Evolutionary conservation across 2,329 filamentous ascomycete genomes (phyloP).

Genomic region (Gremmenia infestans): DNA sequence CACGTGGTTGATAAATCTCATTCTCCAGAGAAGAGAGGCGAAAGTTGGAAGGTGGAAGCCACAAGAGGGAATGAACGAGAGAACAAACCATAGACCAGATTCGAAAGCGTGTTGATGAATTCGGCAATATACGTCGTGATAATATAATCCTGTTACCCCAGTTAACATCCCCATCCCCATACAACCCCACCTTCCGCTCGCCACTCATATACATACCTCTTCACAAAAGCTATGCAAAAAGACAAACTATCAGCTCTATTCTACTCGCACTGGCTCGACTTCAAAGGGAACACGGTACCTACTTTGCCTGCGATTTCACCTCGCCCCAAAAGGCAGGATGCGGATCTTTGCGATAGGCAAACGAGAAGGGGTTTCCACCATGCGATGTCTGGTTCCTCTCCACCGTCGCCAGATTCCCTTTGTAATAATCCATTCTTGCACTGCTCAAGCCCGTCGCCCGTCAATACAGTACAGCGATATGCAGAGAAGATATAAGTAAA

Average conservation of each 20-base stretch:
- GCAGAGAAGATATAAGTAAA: no score
- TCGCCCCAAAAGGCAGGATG: constrained; percentile 25
- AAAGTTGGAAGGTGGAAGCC: background rate
- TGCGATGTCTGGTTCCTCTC: background rate
- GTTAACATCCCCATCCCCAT: background rate
- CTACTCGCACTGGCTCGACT: background rate
- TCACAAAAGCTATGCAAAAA: constrained; percentile 27
- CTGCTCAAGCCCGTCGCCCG: no score
- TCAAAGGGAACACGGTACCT: constrained; percentile 2
- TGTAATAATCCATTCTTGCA: constrained; percentile 9
- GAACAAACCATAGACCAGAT: constrained; percentile 42
- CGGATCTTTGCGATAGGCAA: constrained; percentile 22
- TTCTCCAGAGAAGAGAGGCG: background rate
- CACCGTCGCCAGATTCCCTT: constrained; percentile 4
- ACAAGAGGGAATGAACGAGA: constrained; percentile 1
- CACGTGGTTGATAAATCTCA: constrained; percentile 11
- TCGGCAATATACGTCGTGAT: constrained; percentile 48
- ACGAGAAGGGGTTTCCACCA: constrained; percentile 17
- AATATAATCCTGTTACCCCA: constrained; percentile 43
- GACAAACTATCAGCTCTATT: background rate
- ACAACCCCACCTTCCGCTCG: background rate
- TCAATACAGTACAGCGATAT: background rate
- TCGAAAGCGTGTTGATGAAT: constrained; percentile 49
- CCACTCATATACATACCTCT: constrained; percentile 20
- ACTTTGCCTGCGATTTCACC: constrained; percentile 26